Base-by-base conservation (phyloP, 108 stramenopile genomes). In the Stephanodiscus triporus region DNA sequence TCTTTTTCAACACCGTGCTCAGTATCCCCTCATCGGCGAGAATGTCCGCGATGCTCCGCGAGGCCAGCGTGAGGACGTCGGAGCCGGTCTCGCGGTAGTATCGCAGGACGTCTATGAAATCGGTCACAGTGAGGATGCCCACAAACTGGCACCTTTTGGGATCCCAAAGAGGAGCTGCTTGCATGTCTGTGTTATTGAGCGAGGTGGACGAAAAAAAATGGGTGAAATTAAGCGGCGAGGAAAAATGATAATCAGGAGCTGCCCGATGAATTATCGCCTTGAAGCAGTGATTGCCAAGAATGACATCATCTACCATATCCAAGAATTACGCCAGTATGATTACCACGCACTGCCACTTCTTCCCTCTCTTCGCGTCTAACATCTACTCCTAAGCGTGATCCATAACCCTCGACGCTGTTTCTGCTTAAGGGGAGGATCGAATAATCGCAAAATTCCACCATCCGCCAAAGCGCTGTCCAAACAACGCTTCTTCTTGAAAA, bases 91-190 rank as follows among this genome's bases (percentile, higher is more conserved):
- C 54, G 37, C 85, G 84, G 72, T 91, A 96, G 70, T 93, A 83
- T 29, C 96, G 86, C 24, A 98, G 67, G 49, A 97, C 93, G 73
- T 97, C 95, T 68, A 97, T 96, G 69, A 97, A 98, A 79, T 98
- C 98, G 6, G 96, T 95, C 2, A 97, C 94, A 24, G 96, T 97
- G 69, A 98, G 86, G 23, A 97, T 69, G 50, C 98, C 98, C 11
- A 96, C 96, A 66, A 98, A 96, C 61, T 92, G 84, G 42, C 95
- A 91, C 27, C 68, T 63, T 43, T 78, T 67, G 2, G 93, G 88
- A 80, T 98, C 97, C 98, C 98, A 98, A 43, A 98, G 77, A 6
- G 98, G 98, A 9, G 98, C 98, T 30, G 91, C 90, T 81, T 88
- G 91, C 94, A 95, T 95, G 55, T 95, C 93, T 94, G 66, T 65